Evolutionary conservation across 768 basidiomycete species (phyloP).

Genomic region (Rhodotorula toruloides): DNA sequence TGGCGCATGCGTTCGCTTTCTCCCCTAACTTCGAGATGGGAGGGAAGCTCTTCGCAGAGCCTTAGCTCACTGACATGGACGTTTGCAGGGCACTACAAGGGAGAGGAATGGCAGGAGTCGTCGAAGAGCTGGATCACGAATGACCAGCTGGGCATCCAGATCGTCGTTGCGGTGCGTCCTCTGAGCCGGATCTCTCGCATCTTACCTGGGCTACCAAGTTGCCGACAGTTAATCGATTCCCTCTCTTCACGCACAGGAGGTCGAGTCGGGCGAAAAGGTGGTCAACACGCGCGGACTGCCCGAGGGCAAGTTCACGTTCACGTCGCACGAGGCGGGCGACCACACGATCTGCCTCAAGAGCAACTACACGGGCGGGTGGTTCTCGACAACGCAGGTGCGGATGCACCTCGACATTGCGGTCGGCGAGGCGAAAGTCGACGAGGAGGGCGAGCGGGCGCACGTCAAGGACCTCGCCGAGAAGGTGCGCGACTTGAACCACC

Average conservation of each 20-base stretch:
- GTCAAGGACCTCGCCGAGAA: slow-evolving; percentile 73
- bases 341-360: slow-evolving; percentile 94
- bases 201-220: background rate
- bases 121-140: slow-evolving; percentile 65
- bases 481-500: slow-evolving; percentile 86
- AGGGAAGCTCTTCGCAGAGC: background rate
- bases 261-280: slow-evolving; percentile 70
- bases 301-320: slow-evolving; percentile 92
- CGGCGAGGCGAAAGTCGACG: slow-evolving; percentile 76
- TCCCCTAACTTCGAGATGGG: background rate
- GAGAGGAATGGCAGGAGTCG: slow-evolving; percentile 81
- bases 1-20: background rate
- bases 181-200: background rate
- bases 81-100: slow-evolving; percentile 75
- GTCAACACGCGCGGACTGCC: slow-evolving; percentile 84
- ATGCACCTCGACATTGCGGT: slow-evolving; percentile 92
- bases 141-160: slow-evolving; percentile 74
- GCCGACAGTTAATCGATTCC: background rate
- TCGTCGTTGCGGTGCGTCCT: slow-evolving; percentile 74
- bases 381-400: slow-evolving; percentile 66
- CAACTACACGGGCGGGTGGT: slow-evolving; percentile 62
- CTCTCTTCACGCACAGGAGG: slow-evolving; percentile 62
- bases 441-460: slow-evolving; percentile 80
- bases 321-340: slow-evolving; percentile 92
- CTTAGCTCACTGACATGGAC: background rate